phyloP scores from a whole-genome alignment of 1,284 basidiomycete species.

The Microbotryum scabiosae region DNA sequence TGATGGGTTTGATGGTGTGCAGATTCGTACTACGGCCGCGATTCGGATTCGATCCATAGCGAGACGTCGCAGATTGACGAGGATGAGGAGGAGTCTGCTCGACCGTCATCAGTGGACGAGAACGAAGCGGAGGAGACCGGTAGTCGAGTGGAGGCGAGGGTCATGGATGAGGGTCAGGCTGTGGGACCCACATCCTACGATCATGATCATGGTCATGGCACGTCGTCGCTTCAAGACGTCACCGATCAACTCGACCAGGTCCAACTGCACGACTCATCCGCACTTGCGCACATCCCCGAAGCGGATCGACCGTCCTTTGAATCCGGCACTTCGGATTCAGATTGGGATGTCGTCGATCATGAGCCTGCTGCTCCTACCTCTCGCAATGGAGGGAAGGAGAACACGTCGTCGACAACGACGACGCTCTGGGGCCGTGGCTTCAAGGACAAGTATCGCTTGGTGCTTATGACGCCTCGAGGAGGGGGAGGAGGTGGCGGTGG shows the following conservation, averaged over 20 bases:
- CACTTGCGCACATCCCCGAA: background rate
- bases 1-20: background rate
- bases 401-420: constrained; percentile 1
- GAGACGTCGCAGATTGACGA: background rate
- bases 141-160: background rate
- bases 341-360: constrained; percentile 38
- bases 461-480: constrained; percentile 7
- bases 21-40: constrained; percentile 19
- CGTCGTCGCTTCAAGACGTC: background rate
- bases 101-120: too few species aligned
- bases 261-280: background rate
- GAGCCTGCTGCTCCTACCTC: constrained; percentile 27
- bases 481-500: too few species aligned
- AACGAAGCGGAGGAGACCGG: background rate
- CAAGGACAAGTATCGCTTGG: constrained; percentile 34
- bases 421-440: constrained; percentile 39
- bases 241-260: background rate
- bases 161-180: background rate
- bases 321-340: constrained; percentile 13
- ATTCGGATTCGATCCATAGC: constrained; percentile 14
- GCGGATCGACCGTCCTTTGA: background rate
- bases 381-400: constrained; percentile 37
- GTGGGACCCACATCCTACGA: background rate
- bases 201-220: background rate
- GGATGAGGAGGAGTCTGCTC: background rate